A percentile compares a stretch with the other conserved stretches of the same genome.
Conservation (phyloP, 495 filamentous ascomycete species). For the Physcia stellaris region DNA sequence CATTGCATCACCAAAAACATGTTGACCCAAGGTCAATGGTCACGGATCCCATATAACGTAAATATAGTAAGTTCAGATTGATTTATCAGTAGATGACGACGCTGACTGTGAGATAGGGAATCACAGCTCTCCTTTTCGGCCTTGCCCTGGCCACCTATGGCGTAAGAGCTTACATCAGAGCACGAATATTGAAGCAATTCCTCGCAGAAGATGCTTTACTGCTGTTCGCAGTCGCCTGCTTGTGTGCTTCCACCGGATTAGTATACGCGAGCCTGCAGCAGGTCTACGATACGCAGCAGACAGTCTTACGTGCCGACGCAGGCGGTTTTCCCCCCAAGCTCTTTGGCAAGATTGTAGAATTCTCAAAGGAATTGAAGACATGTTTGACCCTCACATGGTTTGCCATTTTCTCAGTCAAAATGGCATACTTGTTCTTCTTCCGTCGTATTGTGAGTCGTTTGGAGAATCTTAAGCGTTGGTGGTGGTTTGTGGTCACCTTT, state of each 20-base stretch:
- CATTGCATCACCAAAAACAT: too few species aligned
- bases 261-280: constrained; percentile 1
- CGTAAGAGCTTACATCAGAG: constrained; percentile 5
- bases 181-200: constrained; percentile 2
- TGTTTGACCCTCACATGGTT: constrained; percentile 2
- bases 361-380: constrained; percentile 4
- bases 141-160: constrained; percentile 6
- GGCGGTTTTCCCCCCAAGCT: not conserved
- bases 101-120: constrained; percentile 1
- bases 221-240: constrained; percentile 1
- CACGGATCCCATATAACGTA: constrained; percentile 1
- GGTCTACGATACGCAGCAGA: constrained; percentile 1
- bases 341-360: not conserved
- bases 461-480: constrained; percentile 8
- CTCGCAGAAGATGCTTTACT: constrained; percentile 5
- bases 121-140: constrained; percentile 6
- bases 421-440: constrained; percentile 9
- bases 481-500: constrained; percentile 6
- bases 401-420: constrained; percentile 7
- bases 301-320: not conserved
- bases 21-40: too few species aligned
- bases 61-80: not conserved
- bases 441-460: constrained; percentile 9
- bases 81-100: not conserved
- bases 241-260: constrained; percentile 7